Base-by-base conservation (phyloP, 768 basidiomycete species). In the Rhizopogon vulgaris region DNA sequence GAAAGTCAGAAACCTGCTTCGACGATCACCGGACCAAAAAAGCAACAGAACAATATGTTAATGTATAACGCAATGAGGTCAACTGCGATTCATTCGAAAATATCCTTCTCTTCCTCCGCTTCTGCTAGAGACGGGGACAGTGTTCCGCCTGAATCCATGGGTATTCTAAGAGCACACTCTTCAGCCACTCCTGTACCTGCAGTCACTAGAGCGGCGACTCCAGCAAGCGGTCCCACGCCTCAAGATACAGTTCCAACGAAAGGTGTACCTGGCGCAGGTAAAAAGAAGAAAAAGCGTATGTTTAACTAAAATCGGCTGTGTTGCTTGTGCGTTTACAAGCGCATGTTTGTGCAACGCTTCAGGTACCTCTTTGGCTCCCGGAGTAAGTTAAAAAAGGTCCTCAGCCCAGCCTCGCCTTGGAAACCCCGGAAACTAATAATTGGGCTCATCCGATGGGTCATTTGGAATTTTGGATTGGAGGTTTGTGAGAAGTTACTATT, bases 231-330 rank as follows among this genome's bases (percentile, higher is more conserved):
- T 41, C 62, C 77, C 18, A 62, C 70, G 37, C 65, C 75, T 14
- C 78, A 75, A 58, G 84, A 85, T 49, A 38, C 52, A 5, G 57
- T 71, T 18, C 59, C 72, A 30, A 50, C 64, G 38, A 85, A 78
- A 63, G 76, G 73, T 4, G 69, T 73, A 1, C 61, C 74, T 2
- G 82, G 78, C 3, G 78, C 70, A 14, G 78, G 78, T 22, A 87
- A 80, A 64, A 89, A 86, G 72, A 91, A 85, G 70, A 81, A 80
- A 63, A 90, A 90, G 74, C 80, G 88, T 84, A 65, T 51, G 84
- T 71, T 17, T n/a, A 15, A 24, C 8, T 22, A 14, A 46, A 34
- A 9, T 24, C 3, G 18, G 8, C 10, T 18, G 5, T 34, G 9
- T 46, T 46, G 5, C 18, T 34, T 6, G 18, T 22, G 32, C 18